phyloP scores from a whole-genome alignment of 768 basidiomycete species.

The Chalciporus piperatus region DNA sequence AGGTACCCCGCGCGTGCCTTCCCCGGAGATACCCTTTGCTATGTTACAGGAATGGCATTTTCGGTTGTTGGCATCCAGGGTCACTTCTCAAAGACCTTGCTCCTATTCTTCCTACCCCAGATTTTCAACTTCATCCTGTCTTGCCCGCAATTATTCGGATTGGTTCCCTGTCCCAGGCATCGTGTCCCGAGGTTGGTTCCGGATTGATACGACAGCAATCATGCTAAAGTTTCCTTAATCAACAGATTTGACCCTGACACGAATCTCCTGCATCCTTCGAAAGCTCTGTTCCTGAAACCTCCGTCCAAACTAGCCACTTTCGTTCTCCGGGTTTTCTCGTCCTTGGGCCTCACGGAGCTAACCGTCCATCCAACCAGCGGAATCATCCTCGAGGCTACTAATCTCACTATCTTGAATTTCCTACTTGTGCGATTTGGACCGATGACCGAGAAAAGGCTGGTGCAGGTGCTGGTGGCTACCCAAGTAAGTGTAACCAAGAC shows the following conservation, averaged over 20 bases:
- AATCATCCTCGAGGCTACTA: conserved; percentile 69
- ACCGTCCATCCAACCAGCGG: conserved; percentile 53
- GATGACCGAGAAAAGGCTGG: conserved; percentile 80
- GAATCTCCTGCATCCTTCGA: conserved; percentile 77
- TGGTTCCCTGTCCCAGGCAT: conserved; percentile 93
- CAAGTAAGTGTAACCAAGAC: conserved; percentile 49
- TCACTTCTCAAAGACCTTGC: conserved; percentile 94
- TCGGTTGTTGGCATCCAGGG: conserved; percentile 96
- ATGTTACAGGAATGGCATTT: conserved; percentile 98
- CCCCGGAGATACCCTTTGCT: conserved; percentile 96
- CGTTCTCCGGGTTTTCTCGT: conserved; percentile 56
- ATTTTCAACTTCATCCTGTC: conserved; percentile 97
- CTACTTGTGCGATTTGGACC: conserved; percentile 78
- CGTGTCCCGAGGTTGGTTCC: conserved; percentile 77
- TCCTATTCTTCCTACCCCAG: conserved; percentile 96
- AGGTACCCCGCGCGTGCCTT: conserved; percentile 97
- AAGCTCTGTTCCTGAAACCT: conserved; percentile 54
- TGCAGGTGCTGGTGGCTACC: conserved; percentile 64
- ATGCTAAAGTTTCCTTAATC: background rate
- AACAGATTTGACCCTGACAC: conserved; percentile 71
- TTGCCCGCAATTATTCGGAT: conserved; percentile 89
- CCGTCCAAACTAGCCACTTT: conserved; percentile 54
- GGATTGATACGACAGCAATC: background rate
- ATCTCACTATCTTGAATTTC: conserved; percentile 89
- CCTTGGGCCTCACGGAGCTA: conserved; percentile 66